Base-by-base conservation (phyloP, 257 asterid genomes). In the Nyctanthes arbortristis region DNA sequence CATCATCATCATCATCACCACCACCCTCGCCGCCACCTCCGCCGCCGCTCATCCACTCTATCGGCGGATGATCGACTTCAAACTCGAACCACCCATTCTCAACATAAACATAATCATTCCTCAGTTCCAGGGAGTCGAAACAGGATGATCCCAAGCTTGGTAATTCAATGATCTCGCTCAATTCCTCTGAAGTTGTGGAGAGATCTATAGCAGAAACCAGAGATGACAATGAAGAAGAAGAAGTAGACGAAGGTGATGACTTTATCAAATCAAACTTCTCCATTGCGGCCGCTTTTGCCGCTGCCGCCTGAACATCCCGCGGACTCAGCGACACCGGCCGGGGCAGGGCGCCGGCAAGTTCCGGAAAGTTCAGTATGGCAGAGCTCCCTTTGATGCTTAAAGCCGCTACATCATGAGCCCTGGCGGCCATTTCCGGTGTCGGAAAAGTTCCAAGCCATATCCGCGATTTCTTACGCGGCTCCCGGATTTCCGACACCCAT, bases 261-360 rank as follows among this genome's bases (percentile, higher is more conserved):
- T 11, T 1, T 49, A 22, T 8, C 1, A 58, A 10, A 33, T 79
- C 79, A 11, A 82, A 65, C 34, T 71, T 68, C 13, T 67, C 79
- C 87, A 82, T 82, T 0, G 87, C 80, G 3, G 87, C 87, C 7
- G 87, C 87, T 40, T 82, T 82, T 0, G 84, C 75, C 3, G 84
- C 87, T 0, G 87, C 87, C 4, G 80, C 80, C 61, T 82, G 87
- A 13, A 82, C 76, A n/a, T 82, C 87, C 0, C 82, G 78, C 0
- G 82, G 84, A 20, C 80, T 66, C 7, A 40, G 73, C 1, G 89
- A 75, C 2, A 54, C 76, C 0, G 89, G 87, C 8, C 83, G 75
- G 3, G 89, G 89, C 10, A 84, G 68, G 22, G 58, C 66, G 8
- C 69, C 73, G 0, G 81, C 84, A 0, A 81, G 66, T 35, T 81